Percentiles rank a stretch among this genome's conserved stretches.
Evolutionary conservation across 345 rosid genomes (phyloP).

Genomic region (Draba incana): DNA sequence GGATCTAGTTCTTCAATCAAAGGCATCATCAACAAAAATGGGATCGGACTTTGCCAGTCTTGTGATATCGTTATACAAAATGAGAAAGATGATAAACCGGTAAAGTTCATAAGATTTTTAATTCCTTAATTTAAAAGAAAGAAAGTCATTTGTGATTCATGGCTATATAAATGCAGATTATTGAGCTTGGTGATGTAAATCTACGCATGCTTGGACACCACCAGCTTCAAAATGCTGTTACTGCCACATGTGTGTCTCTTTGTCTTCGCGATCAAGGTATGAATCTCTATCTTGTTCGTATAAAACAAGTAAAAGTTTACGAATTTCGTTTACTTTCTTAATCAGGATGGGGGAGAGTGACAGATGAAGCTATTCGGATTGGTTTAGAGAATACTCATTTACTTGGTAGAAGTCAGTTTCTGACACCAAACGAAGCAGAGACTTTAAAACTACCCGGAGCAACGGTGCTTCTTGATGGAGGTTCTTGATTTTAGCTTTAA

Average conservation of each 20-base stretch:
- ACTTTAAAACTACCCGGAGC: constrained; percentile 64
- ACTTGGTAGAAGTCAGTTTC: constrained; percentile 87
- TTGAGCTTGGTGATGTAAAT: constrained; percentile 61
- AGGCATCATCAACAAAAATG: constrained; percentile 47
- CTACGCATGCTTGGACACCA: constrained; percentile 81
- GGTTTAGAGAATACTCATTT: constrained; percentile 76
- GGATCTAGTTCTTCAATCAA: constrained; percentile 55
- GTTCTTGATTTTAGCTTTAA: constrained; percentile 34
- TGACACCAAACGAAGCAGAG: constrained; percentile 61
- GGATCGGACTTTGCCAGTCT: constrained; percentile 58
- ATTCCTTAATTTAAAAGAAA: background rate
- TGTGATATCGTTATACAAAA: constrained; percentile 60
- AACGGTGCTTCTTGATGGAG: constrained; percentile 86
- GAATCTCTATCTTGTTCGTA: constrained; percentile 15
- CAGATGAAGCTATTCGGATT: constrained; percentile 65
- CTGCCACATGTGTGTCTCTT: constrained; percentile 72
- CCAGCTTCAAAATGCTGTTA: constrained; percentile 87
- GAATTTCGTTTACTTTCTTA: constrained; percentile 11
- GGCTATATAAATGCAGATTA: constrained; percentile 48
- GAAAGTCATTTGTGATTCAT: background rate
- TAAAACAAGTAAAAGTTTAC: background rate
- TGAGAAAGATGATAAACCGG: constrained; percentile 54
- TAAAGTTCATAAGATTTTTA: constrained; percentile 38
- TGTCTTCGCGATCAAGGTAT: constrained; percentile 76
- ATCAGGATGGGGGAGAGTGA: constrained; percentile 70